phyloP scores from a whole-genome alignment of 2,329 filamentous ascomycete species.

The Alternaria sp. region DNA sequence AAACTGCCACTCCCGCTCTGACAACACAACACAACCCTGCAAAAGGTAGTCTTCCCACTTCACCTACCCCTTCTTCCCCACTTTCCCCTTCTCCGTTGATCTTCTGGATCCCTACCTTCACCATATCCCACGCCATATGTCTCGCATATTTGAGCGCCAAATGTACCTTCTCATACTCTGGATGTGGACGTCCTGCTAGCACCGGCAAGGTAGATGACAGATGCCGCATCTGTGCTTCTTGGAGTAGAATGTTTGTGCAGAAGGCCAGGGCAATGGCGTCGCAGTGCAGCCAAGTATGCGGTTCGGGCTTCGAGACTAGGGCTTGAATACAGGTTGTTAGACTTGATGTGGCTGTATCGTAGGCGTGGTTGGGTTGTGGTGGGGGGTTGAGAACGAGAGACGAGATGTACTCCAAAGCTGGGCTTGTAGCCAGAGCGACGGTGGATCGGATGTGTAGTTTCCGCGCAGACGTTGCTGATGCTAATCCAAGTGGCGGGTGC shows the following conservation, averaged over 20 bases:
- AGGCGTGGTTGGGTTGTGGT: too few species aligned
- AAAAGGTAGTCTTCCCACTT: slow-evolving; percentile 18
- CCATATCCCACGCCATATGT: slow-evolving; percentile 29
- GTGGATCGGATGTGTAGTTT: slow-evolving; percentile 23
- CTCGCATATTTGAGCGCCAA: slow-evolving; percentile 21
- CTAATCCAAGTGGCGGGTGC: slow-evolving; percentile 6
- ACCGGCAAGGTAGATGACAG: background rate
- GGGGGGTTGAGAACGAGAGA: background rate
- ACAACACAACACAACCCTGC: slow-evolving; percentile 24
- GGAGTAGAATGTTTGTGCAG: slow-evolving; percentile 22
- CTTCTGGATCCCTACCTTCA: slow-evolving; percentile 13
- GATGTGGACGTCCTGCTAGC: background rate
- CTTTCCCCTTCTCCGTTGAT: slow-evolving; percentile 3
- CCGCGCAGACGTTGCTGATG: slow-evolving; percentile 17
- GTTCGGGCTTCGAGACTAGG: slow-evolving; percentile 21
- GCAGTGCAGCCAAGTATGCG: slow-evolving; percentile 24
- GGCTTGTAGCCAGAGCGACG: slow-evolving; percentile 18
- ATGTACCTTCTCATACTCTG: slow-evolving; percentile 10
- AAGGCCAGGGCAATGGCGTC: slow-evolving; percentile 25
- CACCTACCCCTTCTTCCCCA: too few species aligned
- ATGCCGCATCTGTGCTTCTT: background rate
- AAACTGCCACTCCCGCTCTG: slow-evolving; percentile 22
- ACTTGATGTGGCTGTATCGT: too few species aligned
- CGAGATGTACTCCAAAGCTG: slow-evolving; percentile 16
- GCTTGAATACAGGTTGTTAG: too few species aligned